phyloP scores from a whole-genome alignment of 305 asterid genomes.

The Solanum aculeatissimum region DNA sequence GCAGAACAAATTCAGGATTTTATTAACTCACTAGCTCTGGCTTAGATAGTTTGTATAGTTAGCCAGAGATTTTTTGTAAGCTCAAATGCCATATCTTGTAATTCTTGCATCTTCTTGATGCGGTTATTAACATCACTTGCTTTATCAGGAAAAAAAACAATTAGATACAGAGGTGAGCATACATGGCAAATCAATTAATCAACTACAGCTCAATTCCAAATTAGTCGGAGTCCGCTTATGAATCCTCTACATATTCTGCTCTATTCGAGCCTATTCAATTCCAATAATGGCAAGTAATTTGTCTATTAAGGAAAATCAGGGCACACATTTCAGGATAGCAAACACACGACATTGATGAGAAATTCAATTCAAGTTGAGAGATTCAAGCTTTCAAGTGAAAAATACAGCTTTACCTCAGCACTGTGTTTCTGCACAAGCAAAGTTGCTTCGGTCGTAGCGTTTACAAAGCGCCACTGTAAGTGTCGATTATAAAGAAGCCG shows the following conservation, averaged over 20 bases:
- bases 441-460: constrained; percentile 70
- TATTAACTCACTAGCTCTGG: too few relatives aligned
- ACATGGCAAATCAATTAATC: neutral
- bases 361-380: neutral
- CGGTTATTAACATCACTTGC: too few relatives aligned
- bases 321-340: neutral
- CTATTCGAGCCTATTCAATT: neutral
- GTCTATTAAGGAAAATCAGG: neutral
- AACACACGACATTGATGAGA: neutral
- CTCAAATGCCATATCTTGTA: too few relatives aligned
- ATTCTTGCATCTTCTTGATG: too few relatives aligned
- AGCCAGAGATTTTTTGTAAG: too few relatives aligned
- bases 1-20: too few relatives aligned
- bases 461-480: constrained; percentile 90
- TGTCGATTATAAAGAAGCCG: constrained; percentile 86
- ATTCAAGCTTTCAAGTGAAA: neutral
- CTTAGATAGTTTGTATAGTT: too few relatives aligned
- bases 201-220: neutral
- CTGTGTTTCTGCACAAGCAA: constrained; percentile 58
- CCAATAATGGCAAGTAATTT: neutral
- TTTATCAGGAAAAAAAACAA: too few relatives aligned
- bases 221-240: neutral
- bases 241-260: neutral
- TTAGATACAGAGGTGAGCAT: too few relatives aligned
- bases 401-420: constrained; percentile 54